Conservation (phyloP, 2,329 filamentous ascomycete genomes). For the Periconia sp. region DNA sequence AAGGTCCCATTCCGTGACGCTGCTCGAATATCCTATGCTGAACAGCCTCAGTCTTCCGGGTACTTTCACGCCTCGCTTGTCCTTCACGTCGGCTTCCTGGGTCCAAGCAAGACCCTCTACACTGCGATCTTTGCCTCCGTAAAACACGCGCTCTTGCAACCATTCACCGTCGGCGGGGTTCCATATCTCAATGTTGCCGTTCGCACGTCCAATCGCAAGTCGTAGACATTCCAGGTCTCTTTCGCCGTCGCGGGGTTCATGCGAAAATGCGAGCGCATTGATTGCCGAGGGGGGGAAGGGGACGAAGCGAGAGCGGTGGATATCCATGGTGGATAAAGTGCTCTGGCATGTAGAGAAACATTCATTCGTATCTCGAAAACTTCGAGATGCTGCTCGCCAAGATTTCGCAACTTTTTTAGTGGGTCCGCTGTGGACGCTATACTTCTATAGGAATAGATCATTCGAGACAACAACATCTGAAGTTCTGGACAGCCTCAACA, state of each 20-base stretch:
- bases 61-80: constrained; percentile 59
- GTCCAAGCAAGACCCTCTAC: constrained; percentile 93
- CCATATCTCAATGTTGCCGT: constrained; percentile 98
- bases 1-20: constrained; percentile 94
- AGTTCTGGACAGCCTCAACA: too few species aligned
- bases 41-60: constrained; percentile 82
- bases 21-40: constrained; percentile 91
- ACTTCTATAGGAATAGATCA: background rate
- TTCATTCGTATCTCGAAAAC: constrained; percentile 17
- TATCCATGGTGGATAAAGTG: constrained; percentile 68
- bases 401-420: constrained; percentile 15
- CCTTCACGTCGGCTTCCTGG: constrained; percentile 75
- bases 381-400: constrained; percentile 13
- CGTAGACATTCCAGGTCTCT: constrained; percentile 63
- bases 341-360: constrained; percentile 18
- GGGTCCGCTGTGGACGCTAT: background rate
- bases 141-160: constrained; percentile 86
- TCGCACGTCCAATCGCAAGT: constrained; percentile 86
- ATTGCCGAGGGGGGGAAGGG: constrained; percentile 89
- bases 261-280: constrained; percentile 92
- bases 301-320: constrained; percentile 96
- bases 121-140: constrained; percentile 80
- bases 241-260: constrained; percentile 49
- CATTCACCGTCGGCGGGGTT: constrained; percentile 80
- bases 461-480: background rate